A percentile compares a stretch with the other conserved stretches of the same genome.
Evolutionary conservation across 2,329 filamentous ascomycete species (phyloP).

Genomic region (Cytospora mali): DNA sequence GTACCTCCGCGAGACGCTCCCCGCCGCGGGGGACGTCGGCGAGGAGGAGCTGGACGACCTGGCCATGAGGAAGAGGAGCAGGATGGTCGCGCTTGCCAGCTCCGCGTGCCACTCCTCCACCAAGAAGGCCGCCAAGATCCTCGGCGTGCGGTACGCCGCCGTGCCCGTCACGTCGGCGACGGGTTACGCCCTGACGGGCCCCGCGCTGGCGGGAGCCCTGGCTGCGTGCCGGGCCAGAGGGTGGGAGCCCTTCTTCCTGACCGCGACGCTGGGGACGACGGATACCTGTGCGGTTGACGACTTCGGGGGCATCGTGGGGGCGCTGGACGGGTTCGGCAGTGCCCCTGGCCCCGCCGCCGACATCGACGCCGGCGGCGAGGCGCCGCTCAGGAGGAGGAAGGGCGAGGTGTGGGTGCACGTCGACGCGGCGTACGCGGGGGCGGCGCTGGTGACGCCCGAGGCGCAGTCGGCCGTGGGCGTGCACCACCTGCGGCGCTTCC

Average conservation of each 20-base stretch:
- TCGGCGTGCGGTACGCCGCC: slow-evolving; percentile 77
- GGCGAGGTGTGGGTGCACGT: slow-evolving; percentile 85
- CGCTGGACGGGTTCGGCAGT: slow-evolving; percentile 42
- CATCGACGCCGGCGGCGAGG: slow-evolving; percentile 4
- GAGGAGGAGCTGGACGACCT: slow-evolving; percentile 69
- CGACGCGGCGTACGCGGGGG: slow-evolving; percentile 90
- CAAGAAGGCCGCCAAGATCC: slow-evolving; percentile 83
- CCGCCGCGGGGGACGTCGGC: slow-evolving; percentile 41
- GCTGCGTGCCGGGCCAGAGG: slow-evolving; percentile 67
- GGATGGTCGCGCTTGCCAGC: slow-evolving; percentile 79
- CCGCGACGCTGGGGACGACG: slow-evolving; percentile 82
- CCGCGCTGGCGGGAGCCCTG: slow-evolving; percentile 62
- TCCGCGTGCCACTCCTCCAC: slow-evolving; percentile 81
- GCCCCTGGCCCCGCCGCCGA: slow-evolving; percentile 13
- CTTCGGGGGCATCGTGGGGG: slow-evolving; percentile 66
- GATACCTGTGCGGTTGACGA: slow-evolving; percentile 87
- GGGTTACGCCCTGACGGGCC: slow-evolving; percentile 71
- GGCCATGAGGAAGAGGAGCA: slow-evolving; percentile 65
- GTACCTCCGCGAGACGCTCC: slow-evolving; percentile 65
- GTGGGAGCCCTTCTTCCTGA: slow-evolving; percentile 84
- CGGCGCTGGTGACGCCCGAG: slow-evolving; percentile 80
- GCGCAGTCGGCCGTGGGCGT: slow-evolving; percentile 53
- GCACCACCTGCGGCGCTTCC: slow-evolving; percentile 69
- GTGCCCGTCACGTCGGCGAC: slow-evolving; percentile 65
- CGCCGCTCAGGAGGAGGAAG: slow-evolving; percentile 23